Evolutionary conservation across 345 rosid genomes (phyloP), one percentile per base, ranked within the genome.

Genomic region (rapeseed (Brassica napus)): DNA sequence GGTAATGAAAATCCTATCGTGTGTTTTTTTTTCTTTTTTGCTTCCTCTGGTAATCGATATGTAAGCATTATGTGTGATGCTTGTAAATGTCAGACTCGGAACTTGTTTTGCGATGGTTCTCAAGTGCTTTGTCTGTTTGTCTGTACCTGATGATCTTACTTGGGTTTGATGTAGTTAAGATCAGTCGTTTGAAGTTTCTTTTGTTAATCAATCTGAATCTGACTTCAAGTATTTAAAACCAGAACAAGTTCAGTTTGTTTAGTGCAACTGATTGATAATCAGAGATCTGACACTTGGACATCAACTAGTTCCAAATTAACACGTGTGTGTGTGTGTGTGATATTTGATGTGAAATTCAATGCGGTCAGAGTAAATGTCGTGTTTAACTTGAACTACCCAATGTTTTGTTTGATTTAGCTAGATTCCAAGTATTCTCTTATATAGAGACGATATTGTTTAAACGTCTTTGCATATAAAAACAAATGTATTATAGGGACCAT

Each of bases 91-190:
- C 9, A 69, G 15, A 69, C 15, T 4, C 32, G 30, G 73, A 9
- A 21, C 8, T 28, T 61, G 68, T 30, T 64, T 57, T 67, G 32
- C 9, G 18, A 23, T 35, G 69, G 9, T 54, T 70, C 44, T 30
- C 31, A 31, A 52, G 12, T 57, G 65, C 5, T 69, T 21, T 69
- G 9, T 30, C 6, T 69, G 3, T 44, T 15, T 68, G 8, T 57
- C 21, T 71, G 52, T 18, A 10, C 30, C 2, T 69, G 73, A 52
- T 69, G 62, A 52, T 52, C 54, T 14, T 69, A 69, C 62, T 54
- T 55, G 15, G 18, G 12, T 55, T 55, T 70, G 63, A 31, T 5
- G 5, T 21, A 3, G 5, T 64, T 2, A 32, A 2, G 42, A n/a
- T 28, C n/a, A 68, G 49, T 26, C 26, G 39, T 26, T 64, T 64